phyloP scores from a whole-genome alignment of 1,139 yeast genomes.

The Eremothecium coryli region DNA sequence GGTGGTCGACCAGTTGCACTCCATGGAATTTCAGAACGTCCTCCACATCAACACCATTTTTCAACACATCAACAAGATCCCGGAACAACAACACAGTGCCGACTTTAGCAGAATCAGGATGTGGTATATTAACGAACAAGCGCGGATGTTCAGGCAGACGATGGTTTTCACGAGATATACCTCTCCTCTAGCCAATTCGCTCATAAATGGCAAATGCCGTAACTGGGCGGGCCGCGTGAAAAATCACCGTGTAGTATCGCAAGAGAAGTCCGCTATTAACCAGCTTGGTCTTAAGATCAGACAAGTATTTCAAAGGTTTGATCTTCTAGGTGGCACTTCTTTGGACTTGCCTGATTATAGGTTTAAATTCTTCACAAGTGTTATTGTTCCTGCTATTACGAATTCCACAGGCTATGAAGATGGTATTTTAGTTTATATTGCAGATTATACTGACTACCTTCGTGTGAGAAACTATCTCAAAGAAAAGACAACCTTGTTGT shows the following conservation, averaged over 20 bases:
- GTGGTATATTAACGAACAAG: constrained; percentile 86
- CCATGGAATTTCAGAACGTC: constrained; percentile 90
- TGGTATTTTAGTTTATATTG: constrained; percentile 73
- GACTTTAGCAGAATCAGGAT: constrained; percentile 87
- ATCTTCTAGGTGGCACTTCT: constrained; percentile 40
- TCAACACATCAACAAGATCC: constrained; percentile 65
- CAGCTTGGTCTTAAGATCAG: constrained; percentile 47
- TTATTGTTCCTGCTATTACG: constrained; percentile 59
- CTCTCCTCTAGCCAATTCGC: constrained; percentile 73
- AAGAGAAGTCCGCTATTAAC: constrained; percentile 36
- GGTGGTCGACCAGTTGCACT: constrained; percentile 75
- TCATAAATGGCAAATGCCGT: constrained; percentile 47
- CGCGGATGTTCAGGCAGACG: constrained; percentile 67
- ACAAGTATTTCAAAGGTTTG: constrained; percentile 68
- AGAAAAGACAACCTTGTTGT: constrained; percentile 46
- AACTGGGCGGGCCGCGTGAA: constrained; percentile 63
- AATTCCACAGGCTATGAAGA: constrained; percentile 45
- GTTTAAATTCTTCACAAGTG: constrained; percentile 69
- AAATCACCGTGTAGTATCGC: constrained; percentile 32
- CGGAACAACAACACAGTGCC: constrained; percentile 69
- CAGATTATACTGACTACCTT: constrained; percentile 80
- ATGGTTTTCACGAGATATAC: constrained; percentile 61
- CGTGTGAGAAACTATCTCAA: constrained; percentile 66
- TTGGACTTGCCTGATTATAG: constrained; percentile 67
- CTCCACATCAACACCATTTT: constrained; percentile 68